Evolutionary conservation across 2,329 filamentous ascomycete genomes (phyloP), one percentile per base, ranked within the genome.

Genomic region (Penicillium sp.): DNA sequence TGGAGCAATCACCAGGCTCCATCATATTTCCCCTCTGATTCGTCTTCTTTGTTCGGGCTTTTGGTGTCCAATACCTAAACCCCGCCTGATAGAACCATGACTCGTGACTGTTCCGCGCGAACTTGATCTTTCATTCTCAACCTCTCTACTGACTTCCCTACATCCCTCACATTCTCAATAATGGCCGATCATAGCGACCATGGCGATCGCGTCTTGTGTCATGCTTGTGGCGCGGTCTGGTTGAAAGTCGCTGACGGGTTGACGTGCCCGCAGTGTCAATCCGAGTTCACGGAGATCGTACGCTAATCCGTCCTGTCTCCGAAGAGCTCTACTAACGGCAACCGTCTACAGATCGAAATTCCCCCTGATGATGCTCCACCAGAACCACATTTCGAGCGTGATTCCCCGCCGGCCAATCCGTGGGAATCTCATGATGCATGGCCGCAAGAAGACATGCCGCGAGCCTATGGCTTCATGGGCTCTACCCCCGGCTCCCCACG

Each of bases 241-340:
- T 90, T 89, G 68, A 81, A 85, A 58, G 85, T 90, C 58, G 48
- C 49, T 41, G 83, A 89, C 61, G 80, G 83, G 26, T 76, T 96
- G 60, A 78, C 77, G 16, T 99, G 95, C 70, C 91, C 92, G 16
- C 74, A 78, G n/a, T 99, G 95, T 71, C 72, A 82, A 4, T 86
- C 86, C 37, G 91, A 96, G 21, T 87, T 91, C 63, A 91, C 86
- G 16, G 93, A 99, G 77, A 91, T 98, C 66, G 93, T 96, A 80
- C 70, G 88, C 19, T 26, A 49, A 31, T 37, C 48, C 54, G 55
- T 26, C 50, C 50, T 37, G 39, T 54, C 16, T 22, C 14, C 27
- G 14, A 5, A 22, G 55, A 44, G 14, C 45, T 49, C 11, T 21
- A 47, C 51, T 58, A 48, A 54, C 46, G 46, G 3, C 41, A n/a